Evolutionary conservation across 768 basidiomycete species (phyloP), one percentile per base, ranked within the genome.

Genomic region (Tulasnella sp.): DNA sequence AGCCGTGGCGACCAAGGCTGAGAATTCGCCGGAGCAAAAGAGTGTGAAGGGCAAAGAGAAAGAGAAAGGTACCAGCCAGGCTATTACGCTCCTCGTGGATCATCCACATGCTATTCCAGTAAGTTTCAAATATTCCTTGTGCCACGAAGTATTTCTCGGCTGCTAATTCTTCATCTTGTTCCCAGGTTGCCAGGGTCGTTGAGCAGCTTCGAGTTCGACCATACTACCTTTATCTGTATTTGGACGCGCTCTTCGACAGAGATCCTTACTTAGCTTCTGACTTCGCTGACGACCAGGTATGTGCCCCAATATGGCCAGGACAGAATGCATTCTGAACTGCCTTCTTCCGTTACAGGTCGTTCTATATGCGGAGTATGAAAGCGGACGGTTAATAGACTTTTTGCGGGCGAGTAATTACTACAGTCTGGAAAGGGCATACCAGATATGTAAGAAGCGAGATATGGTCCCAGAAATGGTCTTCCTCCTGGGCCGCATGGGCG

Each of bases 391-490:
- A 21, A 88, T 98, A 62, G 91, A 94, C 67, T 96, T 96, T 71
- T 74, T 97, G 24, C 81, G 95, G 42, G 84, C 88, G 11, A 95
- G 88, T 71, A 90, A 82, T 65, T 88, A 87, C 66, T 99, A 97
- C 70, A 91, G 81, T 69, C 78, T 97, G 2, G 94, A 96, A 67
- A 77, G 78, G 87, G 94, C 94, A 15, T 97, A 92, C 69, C 75
- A 78, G 50, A 82, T 91, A 23, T 97, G 93, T 70, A 82, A 84
- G 67, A 81, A 83, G 53, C 81, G 84, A 21, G 92, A 94, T 68
- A 77, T 92, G 27, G 93, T 99, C 0, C 83, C 83, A 0, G 96
- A 98, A 73, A 95, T 96, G 91, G 95, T 99, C 17, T 99, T 95
- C 73, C 77, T 98, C 0, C 81, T 98, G 0, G 96, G 95, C 0